Percentiles rank a stretch among this genome's conserved stretches.
These are phyloP conservation scores for Pochonia chlamydosporia DNA, from an alignment of 2,329 filamentous ascomycete genomes.

Conservation along the genomic window DNA sequence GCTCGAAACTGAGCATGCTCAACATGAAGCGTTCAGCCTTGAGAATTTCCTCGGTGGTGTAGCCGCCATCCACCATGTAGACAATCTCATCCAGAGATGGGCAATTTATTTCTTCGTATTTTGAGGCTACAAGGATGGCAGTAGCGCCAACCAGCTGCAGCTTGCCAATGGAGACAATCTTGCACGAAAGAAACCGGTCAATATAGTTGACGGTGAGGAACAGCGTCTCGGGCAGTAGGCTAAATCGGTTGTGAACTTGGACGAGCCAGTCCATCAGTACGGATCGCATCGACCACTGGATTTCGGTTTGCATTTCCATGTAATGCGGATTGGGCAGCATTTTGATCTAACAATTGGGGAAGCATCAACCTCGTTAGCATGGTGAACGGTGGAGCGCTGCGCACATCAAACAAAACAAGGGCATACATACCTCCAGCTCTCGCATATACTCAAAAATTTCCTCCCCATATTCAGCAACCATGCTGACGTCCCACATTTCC, in stretches of 20 bases:
- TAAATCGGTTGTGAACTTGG: constrained; percentile 90
- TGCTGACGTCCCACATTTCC: constrained; percentile 87
- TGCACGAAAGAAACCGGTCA: constrained; percentile 89
- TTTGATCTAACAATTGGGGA: constrained; percentile 47
- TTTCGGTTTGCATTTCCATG: constrained; percentile 96
- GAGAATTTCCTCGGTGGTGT: constrained; percentile 83
- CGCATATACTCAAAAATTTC: constrained; percentile 95
- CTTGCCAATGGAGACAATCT: constrained; percentile 91
- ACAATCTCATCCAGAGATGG: constrained; percentile 92
- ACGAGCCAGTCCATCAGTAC: constrained; percentile 98
- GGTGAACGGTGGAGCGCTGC: too few relatives aligned
- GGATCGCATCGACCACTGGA: constrained; percentile 97
- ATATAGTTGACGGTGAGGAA: constrained; percentile 96
- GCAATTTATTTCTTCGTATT: constrained; percentile 98
- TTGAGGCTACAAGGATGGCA: constrained; percentile 90
- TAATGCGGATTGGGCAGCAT: constrained; percentile 88
- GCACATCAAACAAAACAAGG: too few relatives aligned
- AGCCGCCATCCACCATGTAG: constrained; percentile 95
- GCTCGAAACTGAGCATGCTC: constrained; percentile 89
- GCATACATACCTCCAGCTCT: constrained; percentile 66
- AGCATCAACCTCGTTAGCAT: too few relatives aligned
- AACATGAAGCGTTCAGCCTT: constrained; percentile 99
- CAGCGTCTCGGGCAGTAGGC: constrained; percentile 85
- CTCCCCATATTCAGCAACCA: constrained; percentile 95
- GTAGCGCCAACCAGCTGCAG: constrained; percentile 94